phyloP scores from a whole-genome alignment of 768 basidiomycete genomes.

The Boletus rufocinnamomeus region DNA sequence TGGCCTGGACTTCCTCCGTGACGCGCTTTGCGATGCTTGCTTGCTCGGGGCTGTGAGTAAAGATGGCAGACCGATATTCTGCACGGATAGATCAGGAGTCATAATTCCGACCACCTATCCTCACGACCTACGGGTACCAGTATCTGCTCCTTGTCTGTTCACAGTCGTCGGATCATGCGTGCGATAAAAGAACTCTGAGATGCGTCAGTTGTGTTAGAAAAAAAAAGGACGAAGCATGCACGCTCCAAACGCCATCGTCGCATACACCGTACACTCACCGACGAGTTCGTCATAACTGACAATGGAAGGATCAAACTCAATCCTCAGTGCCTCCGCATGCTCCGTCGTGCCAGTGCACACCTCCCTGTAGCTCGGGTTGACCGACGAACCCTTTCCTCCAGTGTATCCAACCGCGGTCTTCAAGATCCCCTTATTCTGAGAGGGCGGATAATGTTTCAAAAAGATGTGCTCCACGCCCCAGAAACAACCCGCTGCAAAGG shows the following conservation, averaged over 20 bases:
- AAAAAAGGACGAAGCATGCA: neutral
- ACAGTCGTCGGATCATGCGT: slow-evolving; percentile 90
- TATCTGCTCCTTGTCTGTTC: slow-evolving; percentile 77
- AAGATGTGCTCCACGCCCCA: slow-evolving; percentile 90
- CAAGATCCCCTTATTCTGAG: slow-evolving; percentile 71
- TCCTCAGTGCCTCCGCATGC: slow-evolving; percentile 86
- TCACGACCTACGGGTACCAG: slow-evolving; percentile 67
- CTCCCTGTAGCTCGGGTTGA: slow-evolving; percentile 64
- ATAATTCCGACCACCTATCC: neutral
- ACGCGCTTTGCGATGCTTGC: slow-evolving; percentile 68
- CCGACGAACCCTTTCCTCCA: slow-evolving; percentile 58
- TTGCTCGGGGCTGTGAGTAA: slow-evolving; percentile 76
- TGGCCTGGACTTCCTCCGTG: slow-evolving; percentile 79
- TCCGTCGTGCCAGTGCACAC: slow-evolving; percentile 83
- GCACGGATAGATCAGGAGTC: slow-evolving; percentile 6
- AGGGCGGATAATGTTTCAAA: slow-evolving; percentile 71
- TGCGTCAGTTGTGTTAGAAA: neutral
- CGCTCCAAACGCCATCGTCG: neutral
- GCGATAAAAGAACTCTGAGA: slow-evolving; percentile 87
- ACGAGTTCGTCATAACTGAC: slow-evolving; percentile 86
- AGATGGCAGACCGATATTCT: slow-evolving; percentile 96
- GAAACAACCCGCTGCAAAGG: slow-evolving; percentile 66
- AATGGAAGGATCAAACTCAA: slow-evolving; percentile 80
- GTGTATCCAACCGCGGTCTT: slow-evolving; percentile 80
- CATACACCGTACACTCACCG: slow-evolving; percentile 51